Evolutionary conservation across 2,329 filamentous ascomycete species (phyloP).

Genomic region (Acrocalymma vagum): DNA sequence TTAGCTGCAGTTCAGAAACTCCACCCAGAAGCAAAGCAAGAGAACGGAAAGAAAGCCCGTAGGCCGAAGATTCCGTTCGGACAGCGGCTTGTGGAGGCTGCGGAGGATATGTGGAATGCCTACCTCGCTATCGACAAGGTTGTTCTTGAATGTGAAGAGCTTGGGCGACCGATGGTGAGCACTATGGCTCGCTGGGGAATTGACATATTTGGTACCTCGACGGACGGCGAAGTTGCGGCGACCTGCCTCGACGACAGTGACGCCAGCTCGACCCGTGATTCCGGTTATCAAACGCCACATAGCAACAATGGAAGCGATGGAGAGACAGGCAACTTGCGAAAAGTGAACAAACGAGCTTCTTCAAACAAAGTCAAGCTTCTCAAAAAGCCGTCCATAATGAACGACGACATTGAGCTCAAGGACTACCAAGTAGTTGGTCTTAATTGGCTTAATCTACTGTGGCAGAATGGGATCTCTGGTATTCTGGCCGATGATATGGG

Average conservation of each 20-base stretch:
- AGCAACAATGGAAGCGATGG: conserved; percentile 52
- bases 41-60: conserved; percentile 43
- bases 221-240: conserved; percentile 68
- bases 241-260: conserved; percentile 61
- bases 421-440: conserved; percentile 93
- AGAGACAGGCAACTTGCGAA: conserved; percentile 56
- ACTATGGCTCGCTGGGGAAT: conserved; percentile 75
- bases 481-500: conserved; percentile 99
- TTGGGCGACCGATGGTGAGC: conserved; percentile 72
- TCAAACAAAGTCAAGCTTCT: conserved; percentile 55
- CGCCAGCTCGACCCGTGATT: conserved; percentile 62
- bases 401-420: conserved; percentile 79
- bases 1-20: conserved; percentile 74
- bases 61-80: conserved; percentile 64
- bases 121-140: conserved; percentile 86
- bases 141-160: conserved; percentile 76
- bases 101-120: conserved; percentile 76
- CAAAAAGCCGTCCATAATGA: conserved; percentile 80
- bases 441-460: conserved; percentile 91
- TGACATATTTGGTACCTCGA: conserved; percentile 68
- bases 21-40: conserved; percentile 47
- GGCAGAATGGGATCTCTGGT: conserved; percentile 79
- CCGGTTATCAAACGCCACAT: conserved; percentile 71
- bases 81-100: conserved; percentile 72
- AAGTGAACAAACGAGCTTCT: conserved; percentile 36